Evolutionary conservation across 768 basidiomycete species (phyloP), one percentile per base, ranked within the genome.

Genomic region (Tulasnella sp.): DNA sequence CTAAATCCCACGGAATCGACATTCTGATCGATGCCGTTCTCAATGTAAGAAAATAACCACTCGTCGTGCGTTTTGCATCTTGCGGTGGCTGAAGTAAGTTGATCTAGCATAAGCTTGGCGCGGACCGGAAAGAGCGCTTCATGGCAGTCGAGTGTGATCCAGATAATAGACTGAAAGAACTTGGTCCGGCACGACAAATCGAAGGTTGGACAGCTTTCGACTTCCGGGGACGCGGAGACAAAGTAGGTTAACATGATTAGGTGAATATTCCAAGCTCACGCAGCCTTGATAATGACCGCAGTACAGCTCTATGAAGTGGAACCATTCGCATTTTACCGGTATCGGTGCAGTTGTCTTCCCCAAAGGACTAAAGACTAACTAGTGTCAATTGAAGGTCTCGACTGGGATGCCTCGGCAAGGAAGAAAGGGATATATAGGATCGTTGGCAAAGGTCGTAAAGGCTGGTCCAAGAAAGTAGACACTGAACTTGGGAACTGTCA

Each of bases 91-190:
- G 63, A 39, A 37, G 41, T 74, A 63, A n/a, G n/a, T n/a, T n/a
- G n/a, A n/a, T n/a, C n/a, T 65, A 92, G 91, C 90, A 92, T 77
- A 91, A 94, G 81, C 81, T 93, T 42, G 95, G 95, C 40, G 95
- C 87, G 14, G 95, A 97, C 79, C 83, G 87, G 76, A 76, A 79
- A 9, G 95, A 97, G 80, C 81, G 77, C 0, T 89, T 93, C 78
- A 75, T 80, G 9, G 94, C 88, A 14, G 86, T 90, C 9, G 88
- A 87, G 34, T 91, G 92, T 9, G 86, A 91, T 73, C 81, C 87
- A 5, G 76, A 86, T 26, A 87, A 95, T 77, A 84, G 95, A 1
- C 80, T 87, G 29, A 87, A 85, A 75, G 83, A 83, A 47, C 80
- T 86, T 42, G 90, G 88, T 0, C 85, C 83, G 12, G 80, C 82